Conservation (phyloP, 2,329 filamentous ascomycete species). For the Annulohypoxylon truncatum region DNA sequence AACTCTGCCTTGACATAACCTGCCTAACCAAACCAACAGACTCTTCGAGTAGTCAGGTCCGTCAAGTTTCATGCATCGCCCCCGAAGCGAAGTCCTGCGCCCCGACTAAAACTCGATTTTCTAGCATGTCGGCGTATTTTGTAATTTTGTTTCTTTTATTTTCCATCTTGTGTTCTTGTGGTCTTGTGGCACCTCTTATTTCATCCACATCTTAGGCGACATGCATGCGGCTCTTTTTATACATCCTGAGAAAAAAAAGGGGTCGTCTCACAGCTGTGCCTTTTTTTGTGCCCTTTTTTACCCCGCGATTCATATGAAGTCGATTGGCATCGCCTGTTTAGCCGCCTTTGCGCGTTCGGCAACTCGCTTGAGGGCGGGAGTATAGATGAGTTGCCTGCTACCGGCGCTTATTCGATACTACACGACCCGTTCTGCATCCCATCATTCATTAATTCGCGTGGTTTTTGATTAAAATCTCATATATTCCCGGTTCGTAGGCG, state of each 20-base stretch:
- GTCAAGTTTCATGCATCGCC: not conserved
- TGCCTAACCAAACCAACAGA: not conserved
- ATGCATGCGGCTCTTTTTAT: conserved; percentile 33
- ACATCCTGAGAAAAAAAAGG: conserved; percentile 1
- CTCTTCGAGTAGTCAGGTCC: not conserved
- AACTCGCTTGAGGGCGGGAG: conserved; percentile 30
- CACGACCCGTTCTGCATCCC: not conserved
- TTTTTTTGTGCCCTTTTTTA: conserved; percentile 21
- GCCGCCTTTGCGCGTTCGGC: conserved; percentile 40
- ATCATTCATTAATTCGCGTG: not conserved
- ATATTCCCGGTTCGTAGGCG: conserved; percentile 3
- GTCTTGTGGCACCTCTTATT: not conserved
- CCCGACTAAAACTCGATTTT: not conserved
- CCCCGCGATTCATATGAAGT: conserved; percentile 37
- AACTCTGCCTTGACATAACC: not conserved
- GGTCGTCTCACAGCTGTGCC: not conserved
- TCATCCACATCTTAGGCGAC: conserved; percentile 21
- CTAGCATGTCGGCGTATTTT: not conserved
- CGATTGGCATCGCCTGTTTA: conserved; percentile 30
- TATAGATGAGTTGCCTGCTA: conserved; percentile 9
- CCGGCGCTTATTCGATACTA: conserved; percentile 35
- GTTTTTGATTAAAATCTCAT: conserved; percentile 6
- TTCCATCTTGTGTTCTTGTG: not conserved
- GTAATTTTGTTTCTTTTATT: not conserved
- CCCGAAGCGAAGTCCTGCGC: not conserved